Evolutionary conservation across 169 alveolate species (phyloP).

Genomic region (Cryptosporidium ubiquitum): DNA sequence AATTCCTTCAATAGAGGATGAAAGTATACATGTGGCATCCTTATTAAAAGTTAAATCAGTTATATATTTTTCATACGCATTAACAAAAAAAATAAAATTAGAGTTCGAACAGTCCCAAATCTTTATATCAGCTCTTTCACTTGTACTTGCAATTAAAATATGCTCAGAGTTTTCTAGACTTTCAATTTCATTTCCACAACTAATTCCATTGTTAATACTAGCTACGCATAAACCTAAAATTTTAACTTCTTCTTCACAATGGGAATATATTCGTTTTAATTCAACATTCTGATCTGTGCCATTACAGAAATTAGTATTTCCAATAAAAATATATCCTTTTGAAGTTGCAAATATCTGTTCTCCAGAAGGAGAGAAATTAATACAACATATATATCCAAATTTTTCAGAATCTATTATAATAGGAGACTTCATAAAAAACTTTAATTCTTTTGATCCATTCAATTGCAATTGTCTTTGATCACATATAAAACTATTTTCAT

Average conservation of each 20-base stretch:
- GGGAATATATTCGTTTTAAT: background rate
- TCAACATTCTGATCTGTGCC: background rate
- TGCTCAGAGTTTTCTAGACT: background rate
- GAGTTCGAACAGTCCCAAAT: slow-evolving; percentile 35
- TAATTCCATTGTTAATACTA: background rate
- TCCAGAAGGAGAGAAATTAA: slow-evolving; percentile 27
- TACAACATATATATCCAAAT: slow-evolving; percentile 19
- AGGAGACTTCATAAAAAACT: background rate
- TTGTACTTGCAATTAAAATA: slow-evolving; percentile 47
- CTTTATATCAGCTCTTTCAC: slow-evolving; percentile 32
- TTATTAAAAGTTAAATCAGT: slow-evolving; percentile 29
- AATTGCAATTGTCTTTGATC: background rate
- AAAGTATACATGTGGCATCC: slow-evolving; percentile 53
- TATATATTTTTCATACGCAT: slow-evolving; percentile 26
- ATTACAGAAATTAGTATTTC: background rate
- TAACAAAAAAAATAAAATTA: slow-evolving; percentile 1
- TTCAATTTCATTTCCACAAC: background rate
- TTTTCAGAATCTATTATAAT: background rate
- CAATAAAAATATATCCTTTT: slow-evolving; percentile 32
- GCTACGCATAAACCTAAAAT: background rate
- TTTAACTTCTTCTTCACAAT: slow-evolving; percentile 9
- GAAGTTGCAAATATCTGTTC: slow-evolving; percentile 36
- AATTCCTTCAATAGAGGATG: slow-evolving; percentile 32
- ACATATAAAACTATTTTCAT: background rate
- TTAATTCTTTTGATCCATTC: background rate